These are phyloP conservation scores for Candida caryicola DNA, from an alignment of 805 yeast species.

Conservation along the genomic window DNA sequence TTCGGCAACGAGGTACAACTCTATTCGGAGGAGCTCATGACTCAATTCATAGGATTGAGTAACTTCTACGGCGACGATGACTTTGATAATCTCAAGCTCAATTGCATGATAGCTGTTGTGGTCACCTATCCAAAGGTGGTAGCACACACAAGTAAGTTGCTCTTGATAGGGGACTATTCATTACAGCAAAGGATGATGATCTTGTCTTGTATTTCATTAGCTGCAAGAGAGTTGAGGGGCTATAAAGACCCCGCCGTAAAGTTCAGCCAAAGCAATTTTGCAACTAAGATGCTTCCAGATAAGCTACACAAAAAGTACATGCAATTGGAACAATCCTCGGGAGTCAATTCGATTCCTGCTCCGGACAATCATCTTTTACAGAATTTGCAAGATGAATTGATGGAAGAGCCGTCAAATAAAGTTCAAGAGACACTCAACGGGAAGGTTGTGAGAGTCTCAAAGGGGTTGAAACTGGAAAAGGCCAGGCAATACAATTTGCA, in stretches of 20 bases:
- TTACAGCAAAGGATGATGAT: constrained; percentile 72
- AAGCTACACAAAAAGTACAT: constrained; percentile 45
- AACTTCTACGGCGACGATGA: constrained; percentile 55
- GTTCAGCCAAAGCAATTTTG: constrained; percentile 24
- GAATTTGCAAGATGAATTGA: constrained; percentile 32
- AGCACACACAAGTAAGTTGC: constrained; percentile 41
- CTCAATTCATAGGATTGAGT: constrained; percentile 49
- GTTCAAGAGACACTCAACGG: constrained; percentile 38
- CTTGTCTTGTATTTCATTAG: constrained; percentile 63
- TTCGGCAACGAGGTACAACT: constrained; percentile 60
- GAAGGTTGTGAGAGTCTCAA: constrained; percentile 42
- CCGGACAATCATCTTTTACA: too few relatives aligned
- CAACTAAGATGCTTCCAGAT: constrained; percentile 46
- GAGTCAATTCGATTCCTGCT: too few relatives aligned
- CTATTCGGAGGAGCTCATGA: constrained; percentile 54
- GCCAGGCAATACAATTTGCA: constrained; percentile 13
- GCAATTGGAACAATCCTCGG: constrained; percentile 16
- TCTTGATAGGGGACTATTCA: constrained; percentile 74
- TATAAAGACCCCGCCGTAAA: constrained; percentile 49
- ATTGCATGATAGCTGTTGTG: constrained; percentile 61
- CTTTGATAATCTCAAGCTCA: constrained; percentile 66
- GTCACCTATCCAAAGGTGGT: constrained; percentile 48
- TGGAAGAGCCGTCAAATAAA: constrained; percentile 28
- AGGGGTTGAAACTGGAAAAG: constrained; percentile 19
- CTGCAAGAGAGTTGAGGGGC: constrained; percentile 73